Evolutionary conservation across 1,139 yeast genomes (phyloP).

Genomic region (Nakaseomyces delphensis): DNA sequence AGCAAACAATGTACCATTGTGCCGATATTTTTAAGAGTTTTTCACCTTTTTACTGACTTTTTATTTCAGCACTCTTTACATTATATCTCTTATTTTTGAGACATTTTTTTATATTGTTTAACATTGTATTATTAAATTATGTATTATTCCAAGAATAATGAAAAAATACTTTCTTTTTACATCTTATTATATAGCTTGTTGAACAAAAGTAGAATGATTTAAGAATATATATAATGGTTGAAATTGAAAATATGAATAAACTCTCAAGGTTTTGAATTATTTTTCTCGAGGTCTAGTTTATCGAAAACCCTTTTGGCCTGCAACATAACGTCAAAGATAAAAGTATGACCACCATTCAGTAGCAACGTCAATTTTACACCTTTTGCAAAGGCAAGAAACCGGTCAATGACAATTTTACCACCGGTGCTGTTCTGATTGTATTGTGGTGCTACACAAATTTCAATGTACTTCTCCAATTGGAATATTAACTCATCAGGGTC

Average conservation of each 20-base stretch:
- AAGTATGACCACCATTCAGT: slow-evolving; percentile 40
- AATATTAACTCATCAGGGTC: slow-evolving; percentile 30
- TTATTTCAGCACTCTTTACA: neutral
- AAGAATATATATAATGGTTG: neutral
- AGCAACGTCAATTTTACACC: slow-evolving; percentile 35
- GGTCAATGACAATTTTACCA: slow-evolving; percentile 21
- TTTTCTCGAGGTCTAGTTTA: slow-evolving; percentile 25
- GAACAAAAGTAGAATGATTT: too few relatives aligned
- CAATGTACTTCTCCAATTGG: slow-evolving; percentile 30
- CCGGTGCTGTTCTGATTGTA: slow-evolving; percentile 12
- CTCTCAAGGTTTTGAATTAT: neutral
- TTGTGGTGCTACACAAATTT: slow-evolving; percentile 23
- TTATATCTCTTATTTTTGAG: too few relatives aligned
- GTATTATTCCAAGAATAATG: too few relatives aligned
- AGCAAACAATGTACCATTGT: neutral
- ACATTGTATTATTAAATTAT: neutral
- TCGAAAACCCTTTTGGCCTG: slow-evolving; percentile 36
- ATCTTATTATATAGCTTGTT: too few relatives aligned
- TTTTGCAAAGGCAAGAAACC: slow-evolving; percentile 34
- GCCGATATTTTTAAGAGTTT: neutral
- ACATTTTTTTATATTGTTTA: neutral
- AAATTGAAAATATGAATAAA: neutral
- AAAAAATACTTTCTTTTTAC: too few relatives aligned
- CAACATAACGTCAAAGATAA: slow-evolving; percentile 37
- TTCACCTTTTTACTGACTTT: too few relatives aligned